Percentiles rank a stretch among this genome's conserved stretches.
Evolutionary conservation across 257 asterid species (phyloP).

Genomic region (Solanum peruvianum): DNA sequence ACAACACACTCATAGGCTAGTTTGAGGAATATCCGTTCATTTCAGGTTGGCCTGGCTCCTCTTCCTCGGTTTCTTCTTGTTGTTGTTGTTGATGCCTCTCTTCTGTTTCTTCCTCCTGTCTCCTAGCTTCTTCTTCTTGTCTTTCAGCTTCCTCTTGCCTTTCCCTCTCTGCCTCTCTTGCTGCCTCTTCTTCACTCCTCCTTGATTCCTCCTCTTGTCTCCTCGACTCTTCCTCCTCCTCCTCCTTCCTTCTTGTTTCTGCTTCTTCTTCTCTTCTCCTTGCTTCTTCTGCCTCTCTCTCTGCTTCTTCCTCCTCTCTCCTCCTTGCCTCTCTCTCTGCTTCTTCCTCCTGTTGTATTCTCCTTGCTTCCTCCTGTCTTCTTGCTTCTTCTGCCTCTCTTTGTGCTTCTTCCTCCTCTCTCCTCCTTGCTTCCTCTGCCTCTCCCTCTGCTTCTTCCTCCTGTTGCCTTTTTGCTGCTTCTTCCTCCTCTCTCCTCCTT

Average conservation of each 20-base stretch:
- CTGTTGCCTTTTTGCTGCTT: neutral
- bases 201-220: neutral
- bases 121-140: neutral
- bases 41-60: neutral
- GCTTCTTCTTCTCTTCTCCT: neutral
- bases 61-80: conserved; percentile 3
- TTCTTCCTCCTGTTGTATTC: neutral
- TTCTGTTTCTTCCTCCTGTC: neutral
- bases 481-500: too few relatives aligned
- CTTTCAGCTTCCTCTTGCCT: conserved; percentile 1
- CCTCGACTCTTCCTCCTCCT: neutral
- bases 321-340: neutral
- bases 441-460: neutral
- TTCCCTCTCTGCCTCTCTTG: neutral
- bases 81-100: conserved; percentile 4
- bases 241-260: neutral
- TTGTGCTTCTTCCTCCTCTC: neutral
- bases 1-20: neutral
- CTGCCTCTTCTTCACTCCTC: neutral
- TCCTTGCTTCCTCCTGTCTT: too few relatives aligned
- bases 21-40: neutral
- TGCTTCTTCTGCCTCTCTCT: neutral
- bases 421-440: neutral
- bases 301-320: neutral
- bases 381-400: neutral